These are phyloP conservation scores for Xerocomus spinulosus DNA, from an alignment of 768 basidiomycete species.

Conservation along the genomic window DNA sequence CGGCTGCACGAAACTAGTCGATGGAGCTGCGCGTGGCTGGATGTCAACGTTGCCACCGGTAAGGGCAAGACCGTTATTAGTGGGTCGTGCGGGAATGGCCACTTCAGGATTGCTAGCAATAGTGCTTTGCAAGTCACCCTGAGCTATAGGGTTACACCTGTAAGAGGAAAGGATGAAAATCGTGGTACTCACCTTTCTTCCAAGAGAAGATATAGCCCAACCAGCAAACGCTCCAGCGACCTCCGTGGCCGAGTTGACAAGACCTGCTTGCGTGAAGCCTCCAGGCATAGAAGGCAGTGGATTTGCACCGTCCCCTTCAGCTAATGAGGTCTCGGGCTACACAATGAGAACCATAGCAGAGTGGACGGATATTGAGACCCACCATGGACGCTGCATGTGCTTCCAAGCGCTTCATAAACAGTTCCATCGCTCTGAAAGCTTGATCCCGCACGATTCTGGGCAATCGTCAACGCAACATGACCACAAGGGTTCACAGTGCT, in stretches of 20 bases:
- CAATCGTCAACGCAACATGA: neutral
- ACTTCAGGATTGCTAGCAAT: slow-evolving; percentile 45
- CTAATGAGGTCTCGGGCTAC: slow-evolving; percentile 54
- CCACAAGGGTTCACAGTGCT: slow-evolving; percentile 13
- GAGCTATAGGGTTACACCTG: slow-evolving; percentile 35
- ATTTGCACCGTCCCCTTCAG: slow-evolving; percentile 36
- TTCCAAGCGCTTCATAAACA: slow-evolving; percentile 83
- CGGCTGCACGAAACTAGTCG: slow-evolving; percentile 31
- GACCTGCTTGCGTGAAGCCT: slow-evolving; percentile 28
- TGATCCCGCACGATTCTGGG: slow-evolving; percentile 88
- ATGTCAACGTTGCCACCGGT: neutral
- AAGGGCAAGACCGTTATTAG: neutral
- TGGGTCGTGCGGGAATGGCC: slow-evolving; percentile 40
- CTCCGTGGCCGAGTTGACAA: slow-evolving; percentile 85
- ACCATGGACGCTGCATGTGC: slow-evolving; percentile 80
- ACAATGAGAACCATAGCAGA: neutral
- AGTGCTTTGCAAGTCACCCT: slow-evolving; percentile 66
- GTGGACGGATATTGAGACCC: slow-evolving; percentile 16
- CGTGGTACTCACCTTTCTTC: slow-evolving; percentile 58
- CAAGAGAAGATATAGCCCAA: slow-evolving; percentile 91
- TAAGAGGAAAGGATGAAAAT: neutral
- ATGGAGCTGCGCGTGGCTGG: slow-evolving; percentile 3
- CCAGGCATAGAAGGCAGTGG: slow-evolving; percentile 26
- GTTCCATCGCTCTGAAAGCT: slow-evolving; percentile 87
- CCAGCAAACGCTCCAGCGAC: slow-evolving; percentile 90